Evolutionary conservation across 129 eudicot genomes (phyloP), one percentile per base, ranked within the genome.

Genomic region (Tagetes erecta): DNA sequence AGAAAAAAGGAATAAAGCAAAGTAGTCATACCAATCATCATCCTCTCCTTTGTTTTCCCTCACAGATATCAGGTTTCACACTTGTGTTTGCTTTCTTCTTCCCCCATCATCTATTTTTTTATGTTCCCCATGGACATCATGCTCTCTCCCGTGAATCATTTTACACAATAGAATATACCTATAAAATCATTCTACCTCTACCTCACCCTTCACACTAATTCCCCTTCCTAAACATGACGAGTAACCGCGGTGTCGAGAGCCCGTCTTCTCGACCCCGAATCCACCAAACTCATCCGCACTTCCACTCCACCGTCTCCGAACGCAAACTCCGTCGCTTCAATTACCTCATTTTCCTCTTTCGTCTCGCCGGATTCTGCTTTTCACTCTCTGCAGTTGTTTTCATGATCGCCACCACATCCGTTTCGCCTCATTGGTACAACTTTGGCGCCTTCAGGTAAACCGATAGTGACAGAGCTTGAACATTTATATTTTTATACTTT

Each of bases 251-350:
- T 41, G 76, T 74, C n/a, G 86, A 83, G 76, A 77, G 79, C n/a
- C 84, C 95, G 3, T 83, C 87, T 1, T 85, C 89, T 4, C 55
- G 85, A 35, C 86, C 87, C 11, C 72, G 88, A 55, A 76, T 83
- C 78, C 91, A 70, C 71, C 80, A 75, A 3, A 76, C 81, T 8
- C 85, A 81, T 12, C 83, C 63, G 8, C 85, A 73, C 59, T 87
- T 90, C 68, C 93, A 90, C 57, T 87, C 96, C 64, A 90, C 91
- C 2, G 84, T 87, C 40, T 83, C 96, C 40, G 73, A 81, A 12
- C 87, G 60, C 13, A 90, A 87, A 68, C 90, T 87, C 40, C 85
- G 88, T 50, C 96, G 96, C 6, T 78, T 90, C 77, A 90, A 87
- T 52, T 47, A 42, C 8, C 70, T 90, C 34, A 75, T 90, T 47